phyloP scores from a whole-genome alignment of 257 asterid species.

The Ilex asprella region DNA sequence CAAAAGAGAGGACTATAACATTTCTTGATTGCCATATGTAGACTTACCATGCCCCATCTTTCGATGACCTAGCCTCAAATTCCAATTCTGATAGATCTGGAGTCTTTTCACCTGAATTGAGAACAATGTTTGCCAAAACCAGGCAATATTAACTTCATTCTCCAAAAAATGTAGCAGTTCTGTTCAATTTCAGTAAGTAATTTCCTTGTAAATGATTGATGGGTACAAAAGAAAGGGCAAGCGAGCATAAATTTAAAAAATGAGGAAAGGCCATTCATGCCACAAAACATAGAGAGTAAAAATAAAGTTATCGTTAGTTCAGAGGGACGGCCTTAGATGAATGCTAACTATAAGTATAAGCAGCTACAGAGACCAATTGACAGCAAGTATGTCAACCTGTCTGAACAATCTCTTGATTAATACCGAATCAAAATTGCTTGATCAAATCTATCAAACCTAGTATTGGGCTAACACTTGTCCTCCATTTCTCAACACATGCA shows the following conservation, averaged over 20 bases:
- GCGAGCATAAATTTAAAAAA: not conserved
- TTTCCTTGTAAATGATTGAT: not conserved
- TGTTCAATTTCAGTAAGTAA: too few relatives aligned
- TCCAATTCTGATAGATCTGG: slow-evolving; percentile 44
- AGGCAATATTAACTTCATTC: not conserved
- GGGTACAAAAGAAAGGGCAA: not conserved
- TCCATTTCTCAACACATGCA: too few relatives aligned
- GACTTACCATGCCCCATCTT: slow-evolving; percentile 85
- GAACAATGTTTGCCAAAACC: slow-evolving; percentile 2
- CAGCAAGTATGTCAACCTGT: not conserved
- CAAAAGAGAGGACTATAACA: not conserved
- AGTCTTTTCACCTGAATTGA: slow-evolving; percentile 39
- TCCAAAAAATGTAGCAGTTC: too few relatives aligned
- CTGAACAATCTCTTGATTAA: too few relatives aligned
- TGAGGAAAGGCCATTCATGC: not conserved
- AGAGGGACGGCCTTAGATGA: too few relatives aligned
- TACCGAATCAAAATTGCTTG: too few relatives aligned
- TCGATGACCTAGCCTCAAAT: slow-evolving; percentile 76
- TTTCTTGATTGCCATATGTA: slow-evolving; percentile 7
- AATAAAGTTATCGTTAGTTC: not conserved
- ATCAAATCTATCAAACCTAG: too few relatives aligned
- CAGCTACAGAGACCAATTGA: slow-evolving; percentile 3
- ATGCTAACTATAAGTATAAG: not conserved
- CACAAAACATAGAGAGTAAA: not conserved
- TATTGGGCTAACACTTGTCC: too few relatives aligned